Base-by-base conservation (phyloP, 331 rosid genomes). In the Stylosanthes scabra region DNA sequence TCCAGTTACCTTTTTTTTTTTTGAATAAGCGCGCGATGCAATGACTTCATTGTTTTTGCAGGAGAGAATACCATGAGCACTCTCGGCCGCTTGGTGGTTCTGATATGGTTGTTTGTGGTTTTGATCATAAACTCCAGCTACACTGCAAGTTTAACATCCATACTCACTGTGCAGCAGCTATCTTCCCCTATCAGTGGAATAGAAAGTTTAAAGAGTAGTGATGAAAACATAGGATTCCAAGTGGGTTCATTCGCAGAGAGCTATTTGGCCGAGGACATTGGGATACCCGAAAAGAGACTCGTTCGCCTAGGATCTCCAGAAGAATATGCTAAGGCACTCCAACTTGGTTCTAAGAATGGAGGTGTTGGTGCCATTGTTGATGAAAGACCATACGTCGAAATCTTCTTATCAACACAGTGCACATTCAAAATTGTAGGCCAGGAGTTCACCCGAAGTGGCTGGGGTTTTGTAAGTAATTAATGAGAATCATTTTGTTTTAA, bases 71-170 rank as follows among this genome's bases (percentile, higher is more conserved):
- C 99, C 31, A 59, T 88, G 91, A 91, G 99, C 70, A 65, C 86
- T 75, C 96, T 94, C 28, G 99, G 96, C 62, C 96, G 99, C 15
- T 59, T 81, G 42, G 99, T 95, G 85, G 61, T 95, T 62, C 75
- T 91, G 61, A 78, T 95, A 81, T 95, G 99, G 99, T 81, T 95
- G 52, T 95, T 94, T 84, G 97, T 94, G 77, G 99, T 94, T 63
- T 86, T 95, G 92, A 95, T 95, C 67, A 86, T 95, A 71, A 95
- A 85, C 78, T 95, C 97, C 47, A 95, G 99, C 85, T 95, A 91
- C 89, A 91, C 99, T 11, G 99, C 99, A 12, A 95, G 99, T 86
- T 86, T 91, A 82, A 90, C 99, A 66, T 95, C 99, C 77, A 90
- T 95, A 82, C 97, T 95, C 79, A 95, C 99, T 59, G 97, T 95